These are phyloP conservation scores for Asparagopsis taxiformis DNA, from an alignment of 31 red algal species.

Conservation along the genomic window DNA sequence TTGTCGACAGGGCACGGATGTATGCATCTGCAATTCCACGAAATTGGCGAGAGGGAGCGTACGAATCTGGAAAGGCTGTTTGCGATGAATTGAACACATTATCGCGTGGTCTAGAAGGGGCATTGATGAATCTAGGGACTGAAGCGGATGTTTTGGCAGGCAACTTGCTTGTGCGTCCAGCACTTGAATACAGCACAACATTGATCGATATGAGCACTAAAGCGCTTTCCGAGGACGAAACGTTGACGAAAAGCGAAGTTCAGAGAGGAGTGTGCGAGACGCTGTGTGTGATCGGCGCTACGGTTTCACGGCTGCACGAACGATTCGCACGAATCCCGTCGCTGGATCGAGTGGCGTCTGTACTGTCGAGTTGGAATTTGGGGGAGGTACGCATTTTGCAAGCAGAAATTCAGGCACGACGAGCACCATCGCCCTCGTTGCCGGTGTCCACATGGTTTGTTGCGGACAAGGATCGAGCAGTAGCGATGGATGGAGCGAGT, in stretches of 20 bases:
- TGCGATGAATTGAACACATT: slow-evolving; percentile 55
- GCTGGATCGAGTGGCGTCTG: slow-evolving; percentile 37
- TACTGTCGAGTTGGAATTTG: slow-evolving; percentile 22
- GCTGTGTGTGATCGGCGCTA: slow-evolving; percentile 32
- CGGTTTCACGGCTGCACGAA: slow-evolving; percentile 26
- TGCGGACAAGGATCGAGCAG: too few species aligned
- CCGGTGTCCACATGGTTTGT: too few species aligned
- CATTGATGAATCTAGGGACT: slow-evolving; percentile 46
- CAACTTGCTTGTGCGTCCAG: slow-evolving; percentile 39
- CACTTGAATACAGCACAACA: slow-evolving; percentile 42
- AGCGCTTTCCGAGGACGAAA: slow-evolving; percentile 20
- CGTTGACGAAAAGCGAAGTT: slow-evolving; percentile 20
- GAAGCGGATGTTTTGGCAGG: slow-evolving; percentile 26
- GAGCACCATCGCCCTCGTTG: too few species aligned
- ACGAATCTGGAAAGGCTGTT: slow-evolving; percentile 47
- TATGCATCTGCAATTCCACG: slow-evolving; percentile 37
- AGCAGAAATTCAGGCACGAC: slow-evolving; percentile 38
- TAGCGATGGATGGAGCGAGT: too few species aligned
- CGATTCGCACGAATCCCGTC: slow-evolving; percentile 13
- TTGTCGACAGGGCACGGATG: slow-evolving; percentile 33
- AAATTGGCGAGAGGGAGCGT: slow-evolving; percentile 46
- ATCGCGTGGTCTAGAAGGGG: slow-evolving; percentile 28
- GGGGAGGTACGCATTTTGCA: slow-evolving; percentile 32
- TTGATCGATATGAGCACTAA: slow-evolving; percentile 34
- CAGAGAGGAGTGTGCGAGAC: slow-evolving; percentile 39